These are phyloP conservation scores for Saccharomycopsis selenospora DNA, from an alignment of 805 yeast species.

Conservation along the genomic window DNA sequence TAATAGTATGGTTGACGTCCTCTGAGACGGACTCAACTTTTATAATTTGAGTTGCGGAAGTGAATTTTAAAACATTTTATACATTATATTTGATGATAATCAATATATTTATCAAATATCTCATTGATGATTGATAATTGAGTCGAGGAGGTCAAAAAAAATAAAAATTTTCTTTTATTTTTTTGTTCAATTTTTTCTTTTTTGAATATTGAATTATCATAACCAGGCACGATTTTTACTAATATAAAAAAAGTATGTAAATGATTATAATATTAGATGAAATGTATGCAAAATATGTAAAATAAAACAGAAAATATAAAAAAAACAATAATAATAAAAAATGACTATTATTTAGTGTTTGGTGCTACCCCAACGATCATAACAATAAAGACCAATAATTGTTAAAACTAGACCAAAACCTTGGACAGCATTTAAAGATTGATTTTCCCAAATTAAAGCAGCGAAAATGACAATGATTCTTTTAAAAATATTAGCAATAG, in stretches of 20 bases:
- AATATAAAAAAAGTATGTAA: no score
- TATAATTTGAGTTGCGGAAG: not conserved
- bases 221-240: no score
- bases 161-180: no score
- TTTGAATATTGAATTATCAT: no score
- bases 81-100: no score
- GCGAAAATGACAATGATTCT: slow-evolving; percentile 63
- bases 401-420: slow-evolving; percentile 50
- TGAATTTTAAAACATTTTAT: no score
- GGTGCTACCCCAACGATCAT: slow-evolving; percentile 58
- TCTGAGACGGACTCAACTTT: not conserved
- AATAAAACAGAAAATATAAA: not conserved
- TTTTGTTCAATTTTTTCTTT: no score
- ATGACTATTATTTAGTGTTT: slow-evolving; percentile 19
- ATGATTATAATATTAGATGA: no score
- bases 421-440: slow-evolving; percentile 34
- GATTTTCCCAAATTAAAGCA: slow-evolving; percentile 59
- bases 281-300: no score
- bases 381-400: slow-evolving; percentile 56
- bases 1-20: not conserved
- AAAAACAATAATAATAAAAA: not conserved
- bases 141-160: no score
- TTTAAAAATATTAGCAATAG: slow-evolving; percentile 71
- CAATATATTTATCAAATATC: no score
- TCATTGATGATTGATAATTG: no score